phyloP scores from a whole-genome alignment of 352 stramenopile species.

The Elongisporangium anandrum region DNA sequence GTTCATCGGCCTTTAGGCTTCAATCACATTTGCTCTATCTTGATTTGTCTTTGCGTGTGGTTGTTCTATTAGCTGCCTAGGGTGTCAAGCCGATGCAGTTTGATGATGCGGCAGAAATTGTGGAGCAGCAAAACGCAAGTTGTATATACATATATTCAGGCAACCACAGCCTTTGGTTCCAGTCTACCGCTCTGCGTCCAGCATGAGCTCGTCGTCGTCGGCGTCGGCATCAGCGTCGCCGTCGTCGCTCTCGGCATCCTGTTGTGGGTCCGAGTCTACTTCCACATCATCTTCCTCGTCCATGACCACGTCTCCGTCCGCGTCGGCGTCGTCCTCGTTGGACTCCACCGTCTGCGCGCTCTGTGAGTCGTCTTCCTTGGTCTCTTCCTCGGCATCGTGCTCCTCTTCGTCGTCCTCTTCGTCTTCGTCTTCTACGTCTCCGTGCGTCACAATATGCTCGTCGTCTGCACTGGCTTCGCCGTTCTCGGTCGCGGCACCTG shows the following conservation, averaged over 20 bases:
- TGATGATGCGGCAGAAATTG: too few relatives aligned
- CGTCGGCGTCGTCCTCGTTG: constrained; percentile 11
- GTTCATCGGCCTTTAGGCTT: constrained; percentile 2
- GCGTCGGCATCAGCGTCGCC: background rate
- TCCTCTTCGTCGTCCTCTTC: constrained; percentile 33
- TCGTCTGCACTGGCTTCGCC: constrained; percentile 12
- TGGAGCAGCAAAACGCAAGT: too few relatives aligned
- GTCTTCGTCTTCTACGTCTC: constrained; percentile 24
- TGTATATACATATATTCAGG: background rate
- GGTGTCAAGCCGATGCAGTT: too few relatives aligned
- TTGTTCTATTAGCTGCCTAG: too few relatives aligned
- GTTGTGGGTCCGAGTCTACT: constrained; percentile 1
- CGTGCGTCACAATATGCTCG: constrained; percentile 16
- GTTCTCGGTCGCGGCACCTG: constrained; percentile 7
- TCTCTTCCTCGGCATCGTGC: constrained; percentile 12
- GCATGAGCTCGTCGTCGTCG: background rate
- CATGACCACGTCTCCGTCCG: constrained; percentile 19
- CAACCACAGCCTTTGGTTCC: background rate
- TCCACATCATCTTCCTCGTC: constrained; percentile 33
- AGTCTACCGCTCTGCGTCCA: background rate
- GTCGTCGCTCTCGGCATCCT: background rate
- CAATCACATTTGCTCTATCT: constrained; percentile 8
- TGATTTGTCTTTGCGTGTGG: background rate
- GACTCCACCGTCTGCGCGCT: constrained; percentile 3
- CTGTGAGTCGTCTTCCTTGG: constrained; percentile 8